Percentiles rank a stretch among this genome's conserved stretches.
These are phyloP conservation scores for Closterium sp. DNA, from an alignment of 139 green algal species.

Conservation along the genomic window DNA sequence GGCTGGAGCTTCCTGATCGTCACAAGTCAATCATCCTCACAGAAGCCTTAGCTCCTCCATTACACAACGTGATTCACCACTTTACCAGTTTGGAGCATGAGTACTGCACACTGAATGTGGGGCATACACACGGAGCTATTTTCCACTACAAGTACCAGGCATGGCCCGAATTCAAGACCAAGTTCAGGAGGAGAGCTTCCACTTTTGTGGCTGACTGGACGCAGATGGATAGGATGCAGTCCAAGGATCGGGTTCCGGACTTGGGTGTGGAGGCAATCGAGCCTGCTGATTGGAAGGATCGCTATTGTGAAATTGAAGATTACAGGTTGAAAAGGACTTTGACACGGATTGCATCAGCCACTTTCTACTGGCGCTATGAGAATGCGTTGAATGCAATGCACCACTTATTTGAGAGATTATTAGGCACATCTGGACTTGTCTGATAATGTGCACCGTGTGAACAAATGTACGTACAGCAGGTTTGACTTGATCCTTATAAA, in stretches of 20 bases:
- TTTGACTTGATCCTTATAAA: too few relatives aligned
- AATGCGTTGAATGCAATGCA: too few relatives aligned
- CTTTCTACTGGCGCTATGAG: too few relatives aligned
- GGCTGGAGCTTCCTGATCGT: not conserved
- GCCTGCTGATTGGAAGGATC: not conserved
- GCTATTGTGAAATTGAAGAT: not conserved
- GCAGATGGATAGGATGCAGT: not conserved
- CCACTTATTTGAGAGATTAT: too few relatives aligned
- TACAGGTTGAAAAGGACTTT: not conserved
- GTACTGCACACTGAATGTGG: not conserved
- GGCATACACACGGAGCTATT: not conserved
- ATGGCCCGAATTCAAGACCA: not conserved
- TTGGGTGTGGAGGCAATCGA: not conserved
- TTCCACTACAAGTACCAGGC: conserved; percentile 6
- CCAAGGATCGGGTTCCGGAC: not conserved
- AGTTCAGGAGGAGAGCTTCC: not conserved
- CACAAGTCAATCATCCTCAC: not conserved
- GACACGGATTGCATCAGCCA: too few relatives aligned
- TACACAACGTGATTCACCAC: not conserved
- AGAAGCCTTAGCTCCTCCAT: not conserved
- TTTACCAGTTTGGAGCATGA: not conserved
- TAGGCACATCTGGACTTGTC: too few relatives aligned
- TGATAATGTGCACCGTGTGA: too few relatives aligned
- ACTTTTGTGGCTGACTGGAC: not conserved
- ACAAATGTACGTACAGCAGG: too few relatives aligned